phyloP scores from a whole-genome alignment of 768 basidiomycete genomes.

The Psilocybe cyanescens region DNA sequence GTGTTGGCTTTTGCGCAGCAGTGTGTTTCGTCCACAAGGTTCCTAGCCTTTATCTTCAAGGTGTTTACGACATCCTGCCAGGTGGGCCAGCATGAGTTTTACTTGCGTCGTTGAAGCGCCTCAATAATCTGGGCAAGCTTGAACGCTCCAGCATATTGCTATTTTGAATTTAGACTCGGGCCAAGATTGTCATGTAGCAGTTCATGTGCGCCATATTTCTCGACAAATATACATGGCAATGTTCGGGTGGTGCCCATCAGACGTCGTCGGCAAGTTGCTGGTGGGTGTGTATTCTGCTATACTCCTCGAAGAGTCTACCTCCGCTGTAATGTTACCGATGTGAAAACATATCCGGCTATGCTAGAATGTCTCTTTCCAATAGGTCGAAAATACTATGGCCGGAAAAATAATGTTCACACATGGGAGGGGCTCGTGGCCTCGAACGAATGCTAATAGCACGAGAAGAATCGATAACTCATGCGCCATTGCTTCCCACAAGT shows the following conservation, averaged over 20 bases:
- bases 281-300: conserved; percentile 1
- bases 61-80: not conserved
- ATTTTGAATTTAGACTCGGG: conserved; percentile 2
- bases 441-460: not conserved
- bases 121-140: not conserved
- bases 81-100: not conserved
- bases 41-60: not conserved
- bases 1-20: conserved; percentile 1
- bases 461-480: not conserved
- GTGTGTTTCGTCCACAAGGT: not conserved
- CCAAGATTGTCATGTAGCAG: not conserved
- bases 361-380: conserved; percentile 2
- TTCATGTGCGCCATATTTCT: not conserved
- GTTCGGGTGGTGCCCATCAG: not conserved
- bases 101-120: not conserved
- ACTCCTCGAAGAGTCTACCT: conserved; percentile 4
- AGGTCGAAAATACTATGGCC: not conserved
- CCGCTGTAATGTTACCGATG: conserved; percentile 15
- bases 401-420: conserved; percentile 1
- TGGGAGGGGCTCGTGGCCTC: conserved; percentile 1
- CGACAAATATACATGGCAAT: not conserved
- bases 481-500: conserved; percentile 6
- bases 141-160: not conserved
- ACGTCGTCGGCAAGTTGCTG: conserved; percentile 5
- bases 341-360: conserved; percentile 15